Conservation (phyloP, 1,139 yeast genomes). For the Scheffersomyces cryptocercus region DNA sequence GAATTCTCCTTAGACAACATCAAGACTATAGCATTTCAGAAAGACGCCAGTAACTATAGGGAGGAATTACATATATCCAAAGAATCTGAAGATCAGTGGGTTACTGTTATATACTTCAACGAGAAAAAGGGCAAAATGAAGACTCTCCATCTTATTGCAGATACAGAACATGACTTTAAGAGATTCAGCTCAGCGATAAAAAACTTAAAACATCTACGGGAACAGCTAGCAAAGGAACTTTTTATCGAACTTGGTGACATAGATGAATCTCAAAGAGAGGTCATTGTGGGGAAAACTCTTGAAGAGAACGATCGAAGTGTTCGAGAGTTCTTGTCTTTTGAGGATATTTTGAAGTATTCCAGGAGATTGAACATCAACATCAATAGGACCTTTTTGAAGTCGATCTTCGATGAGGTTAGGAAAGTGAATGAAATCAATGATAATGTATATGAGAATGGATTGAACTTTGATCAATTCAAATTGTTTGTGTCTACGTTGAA, state of each 20-base stretch:
- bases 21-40: constrained; percentile 63
- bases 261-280: constrained; percentile 23
- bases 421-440: constrained; percentile 1
- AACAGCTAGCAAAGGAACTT: constrained; percentile 33
- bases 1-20: constrained; percentile 70
- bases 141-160: constrained; percentile 73
- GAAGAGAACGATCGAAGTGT: constrained; percentile 20
- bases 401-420: constrained; percentile 52
- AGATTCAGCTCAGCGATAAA: constrained; percentile 59
- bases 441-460: constrained; percentile 15
- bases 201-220: constrained; percentile 43
- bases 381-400: constrained; percentile 28
- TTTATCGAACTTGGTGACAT: constrained; percentile 30
- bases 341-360: constrained; percentile 67
- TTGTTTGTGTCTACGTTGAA: constrained; percentile 58
- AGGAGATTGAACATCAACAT: constrained; percentile 67
- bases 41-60: constrained; percentile 76
- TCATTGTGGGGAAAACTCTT: constrained; percentile 21
- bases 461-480: constrained; percentile 74
- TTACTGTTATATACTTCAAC: constrained; percentile 70
- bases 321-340: constrained; percentile 53
- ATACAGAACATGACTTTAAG: constrained; percentile 60
- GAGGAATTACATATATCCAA: constrained; percentile 78
- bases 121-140: constrained; percentile 58
- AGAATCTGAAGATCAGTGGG: constrained; percentile 71